phyloP scores from a whole-genome alignment of 495 filamentous ascomycete genomes.

The Penicillium antarcticum region DNA sequence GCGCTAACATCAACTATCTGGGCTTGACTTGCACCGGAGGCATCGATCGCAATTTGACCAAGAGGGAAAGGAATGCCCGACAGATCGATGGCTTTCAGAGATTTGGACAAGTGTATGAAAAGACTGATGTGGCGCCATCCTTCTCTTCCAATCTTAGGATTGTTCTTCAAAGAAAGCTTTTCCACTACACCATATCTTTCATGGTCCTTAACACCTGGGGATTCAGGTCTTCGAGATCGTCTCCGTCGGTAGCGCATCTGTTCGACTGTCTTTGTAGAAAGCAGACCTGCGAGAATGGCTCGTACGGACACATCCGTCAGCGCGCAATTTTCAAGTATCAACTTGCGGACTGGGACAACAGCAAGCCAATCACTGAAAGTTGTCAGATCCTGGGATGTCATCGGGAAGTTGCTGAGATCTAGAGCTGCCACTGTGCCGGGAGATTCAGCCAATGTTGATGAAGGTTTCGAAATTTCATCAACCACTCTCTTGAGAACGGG shows the following conservation, averaged over 20 bases:
- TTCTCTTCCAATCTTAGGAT: slow-evolving; percentile 73
- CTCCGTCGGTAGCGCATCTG: slow-evolving; percentile 47
- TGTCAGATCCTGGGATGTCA: slow-evolving; percentile 76
- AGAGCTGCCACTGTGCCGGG: slow-evolving; percentile 74
- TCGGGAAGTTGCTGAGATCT: slow-evolving; percentile 78
- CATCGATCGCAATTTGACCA: slow-evolving; percentile 18
- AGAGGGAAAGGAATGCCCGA: slow-evolving; percentile 81
- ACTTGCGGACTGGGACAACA: slow-evolving; percentile 81
- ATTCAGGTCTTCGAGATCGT: slow-evolving; percentile 24
- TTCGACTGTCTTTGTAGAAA: slow-evolving; percentile 70
- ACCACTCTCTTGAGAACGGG: slow-evolving; percentile 84
- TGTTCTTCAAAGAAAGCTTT: slow-evolving; percentile 85
- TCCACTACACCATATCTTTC: slow-evolving; percentile 72
- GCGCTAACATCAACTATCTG: slow-evolving; percentile 46
- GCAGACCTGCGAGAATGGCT: slow-evolving; percentile 79
- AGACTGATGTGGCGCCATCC: slow-evolving; percentile 91
- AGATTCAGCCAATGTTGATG: slow-evolving; percentile 53
- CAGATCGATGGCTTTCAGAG: slow-evolving; percentile 80
- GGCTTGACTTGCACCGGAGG: background rate
- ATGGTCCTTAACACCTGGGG: slow-evolving; percentile 17
- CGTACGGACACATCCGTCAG: slow-evolving; percentile 82
- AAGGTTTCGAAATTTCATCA: slow-evolving; percentile 74
- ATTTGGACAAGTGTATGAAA: slow-evolving; percentile 85
- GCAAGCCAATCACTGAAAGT: slow-evolving; percentile 93
- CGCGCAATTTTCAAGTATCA: slow-evolving; percentile 82